phyloP scores from a whole-genome alignment of 345 rosid genomes.

The Anastatica hierochuntica region DNA sequence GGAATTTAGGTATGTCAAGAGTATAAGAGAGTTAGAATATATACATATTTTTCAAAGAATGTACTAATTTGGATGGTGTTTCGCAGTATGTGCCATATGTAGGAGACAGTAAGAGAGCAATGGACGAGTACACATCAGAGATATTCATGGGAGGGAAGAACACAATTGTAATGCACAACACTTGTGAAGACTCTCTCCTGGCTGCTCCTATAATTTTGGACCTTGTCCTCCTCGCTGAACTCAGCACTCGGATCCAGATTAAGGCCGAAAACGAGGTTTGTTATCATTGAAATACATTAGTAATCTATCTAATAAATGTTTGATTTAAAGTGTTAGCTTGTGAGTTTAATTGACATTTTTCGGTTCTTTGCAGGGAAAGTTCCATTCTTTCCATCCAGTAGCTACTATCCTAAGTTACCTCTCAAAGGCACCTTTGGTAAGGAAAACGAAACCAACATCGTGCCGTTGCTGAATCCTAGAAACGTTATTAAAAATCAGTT shows the following conservation, averaged over 20 bases:
- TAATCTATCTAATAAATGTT: neutral
- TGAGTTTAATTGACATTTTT: neutral
- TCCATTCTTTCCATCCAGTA: constrained; percentile 96
- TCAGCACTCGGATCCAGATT: constrained; percentile 79
- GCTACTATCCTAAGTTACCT: constrained; percentile 95
- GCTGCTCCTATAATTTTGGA: constrained; percentile 97
- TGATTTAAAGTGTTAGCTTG: neutral
- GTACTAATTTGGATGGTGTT: constrained; percentile 13
- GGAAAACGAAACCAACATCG: constrained; percentile 14
- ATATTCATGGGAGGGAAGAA: constrained; percentile 93
- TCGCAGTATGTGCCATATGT: constrained; percentile 87
- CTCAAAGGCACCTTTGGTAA: constrained; percentile 92
- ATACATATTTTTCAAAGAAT: too few species aligned
- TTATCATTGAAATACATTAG: neutral
- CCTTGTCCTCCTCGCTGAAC: constrained; percentile 92
- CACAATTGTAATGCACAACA: constrained; percentile 92
- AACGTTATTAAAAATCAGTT: neutral
- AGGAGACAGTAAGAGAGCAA: constrained; percentile 97
- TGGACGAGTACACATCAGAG: constrained; percentile 99
- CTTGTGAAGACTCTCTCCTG: constrained; percentile 93
- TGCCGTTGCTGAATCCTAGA: neutral
- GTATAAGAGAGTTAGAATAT: too few species aligned
- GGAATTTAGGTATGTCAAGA: too few species aligned
- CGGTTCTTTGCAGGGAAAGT: constrained; percentile 53
- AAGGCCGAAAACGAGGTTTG: constrained; percentile 77